A percentile compares a stretch with the other conserved stretches of the same genome.
These are phyloP conservation scores for Stachybotrys elegans DNA, from an alignment of 2,329 filamentous ascomycete species.

Conservation along the genomic window DNA sequence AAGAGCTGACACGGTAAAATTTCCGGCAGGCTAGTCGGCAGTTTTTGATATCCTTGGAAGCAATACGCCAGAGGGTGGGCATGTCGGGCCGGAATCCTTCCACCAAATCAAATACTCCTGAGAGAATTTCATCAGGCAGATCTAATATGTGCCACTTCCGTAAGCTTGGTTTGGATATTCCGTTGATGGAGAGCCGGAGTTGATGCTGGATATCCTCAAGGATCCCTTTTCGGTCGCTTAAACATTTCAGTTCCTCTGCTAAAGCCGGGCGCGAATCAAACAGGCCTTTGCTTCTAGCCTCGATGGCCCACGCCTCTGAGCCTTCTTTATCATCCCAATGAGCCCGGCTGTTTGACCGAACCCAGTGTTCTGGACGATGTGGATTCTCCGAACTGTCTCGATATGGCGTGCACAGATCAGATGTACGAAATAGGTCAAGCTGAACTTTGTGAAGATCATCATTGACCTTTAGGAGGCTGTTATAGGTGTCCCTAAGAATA, in stretches of 20 bases:
- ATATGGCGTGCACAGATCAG: not conserved
- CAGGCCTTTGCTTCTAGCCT: not conserved
- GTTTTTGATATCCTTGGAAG: constrained; percentile 1
- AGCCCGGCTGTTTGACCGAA: not conserved
- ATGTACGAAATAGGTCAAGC: not conserved
- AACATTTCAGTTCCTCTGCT: not conserved
- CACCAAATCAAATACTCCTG: not conserved
- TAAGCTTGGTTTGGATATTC: not conserved
- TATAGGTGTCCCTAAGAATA: not conserved
- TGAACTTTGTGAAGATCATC: not conserved
- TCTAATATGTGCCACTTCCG: not conserved
- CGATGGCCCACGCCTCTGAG: not conserved
- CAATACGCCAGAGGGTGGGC: not conserved
- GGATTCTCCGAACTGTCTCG: not conserved
- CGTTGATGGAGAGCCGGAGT: not conserved
- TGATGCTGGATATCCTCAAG: not conserved
- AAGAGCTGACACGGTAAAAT: constrained; percentile 1
- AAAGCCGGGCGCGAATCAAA: not conserved
- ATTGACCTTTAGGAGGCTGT: not conserved
- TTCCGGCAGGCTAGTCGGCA: constrained; percentile 1
- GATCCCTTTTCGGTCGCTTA: not conserved
- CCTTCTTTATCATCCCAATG: not conserved
- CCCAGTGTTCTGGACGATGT: not conserved
- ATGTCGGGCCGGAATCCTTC: not conserved
- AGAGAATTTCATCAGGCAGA: not conserved